Conservation (phyloP, 257 asterid species). For the Parsonsia alboflavescens region DNA sequence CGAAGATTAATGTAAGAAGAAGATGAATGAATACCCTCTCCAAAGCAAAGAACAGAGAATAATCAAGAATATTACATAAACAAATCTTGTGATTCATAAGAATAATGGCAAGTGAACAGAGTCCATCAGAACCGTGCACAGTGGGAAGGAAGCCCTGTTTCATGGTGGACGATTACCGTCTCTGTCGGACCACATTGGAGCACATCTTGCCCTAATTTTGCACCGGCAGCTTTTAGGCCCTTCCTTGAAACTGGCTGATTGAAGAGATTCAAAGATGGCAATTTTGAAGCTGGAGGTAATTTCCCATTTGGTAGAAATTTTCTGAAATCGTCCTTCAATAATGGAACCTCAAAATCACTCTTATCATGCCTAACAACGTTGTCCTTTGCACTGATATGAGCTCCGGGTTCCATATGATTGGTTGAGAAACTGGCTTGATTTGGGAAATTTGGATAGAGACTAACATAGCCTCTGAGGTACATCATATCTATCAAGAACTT, state of each 20-base stretch:
- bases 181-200: constrained; percentile 54
- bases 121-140: constrained; percentile 58
- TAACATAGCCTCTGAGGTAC: constrained; percentile 85
- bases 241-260: constrained; percentile 79
- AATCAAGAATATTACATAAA: constrained; percentile 4
- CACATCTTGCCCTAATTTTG: constrained; percentile 72
- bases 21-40: neutral
- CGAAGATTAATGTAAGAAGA: too few relatives aligned
- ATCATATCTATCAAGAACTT: constrained; percentile 91
- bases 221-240: constrained; percentile 89
- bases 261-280: constrained; percentile 74
- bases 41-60: neutral
- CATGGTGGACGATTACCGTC: constrained; percentile 43
- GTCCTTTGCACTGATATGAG: constrained; percentile 82
- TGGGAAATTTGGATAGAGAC: constrained; percentile 85
- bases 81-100: neutral
- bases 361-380: constrained; percentile 70
- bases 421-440: constrained; percentile 90
- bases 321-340: constrained; percentile 64
- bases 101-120: neutral
- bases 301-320: constrained; percentile 61
- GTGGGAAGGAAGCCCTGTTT: constrained; percentile 76
- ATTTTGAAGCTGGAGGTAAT: constrained; percentile 74
- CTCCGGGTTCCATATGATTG: constrained; percentile 96
- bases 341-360: constrained; percentile 81